Percentiles rank a stretch among this genome's conserved stretches.
These are phyloP conservation scores for Crithidia sp. DNA, from an alignment of 208 protist genomes.

Conservation along the genomic window DNA sequence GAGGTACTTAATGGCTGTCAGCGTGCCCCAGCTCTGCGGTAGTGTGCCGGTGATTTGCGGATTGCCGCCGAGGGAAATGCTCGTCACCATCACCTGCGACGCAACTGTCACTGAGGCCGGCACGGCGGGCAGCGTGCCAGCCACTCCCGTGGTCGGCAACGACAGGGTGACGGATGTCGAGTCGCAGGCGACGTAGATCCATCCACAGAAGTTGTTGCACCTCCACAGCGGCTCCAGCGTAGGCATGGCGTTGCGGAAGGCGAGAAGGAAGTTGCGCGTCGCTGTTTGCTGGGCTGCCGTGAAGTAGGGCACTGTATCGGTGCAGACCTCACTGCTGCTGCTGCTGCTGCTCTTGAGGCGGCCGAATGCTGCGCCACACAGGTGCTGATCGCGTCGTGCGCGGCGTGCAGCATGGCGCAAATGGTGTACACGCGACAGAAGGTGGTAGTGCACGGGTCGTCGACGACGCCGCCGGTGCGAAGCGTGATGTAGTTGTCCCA, in stretches of 20 bases:
- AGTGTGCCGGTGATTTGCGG: constrained; percentile 18
- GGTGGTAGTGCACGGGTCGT: constrained; percentile 37
- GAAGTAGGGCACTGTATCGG: constrained; percentile 10
- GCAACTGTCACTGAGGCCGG: constrained; percentile 22
- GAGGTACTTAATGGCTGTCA: constrained; percentile 9
- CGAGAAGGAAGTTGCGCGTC: constrained; percentile 12
- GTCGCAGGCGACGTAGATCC: constrained; percentile 12
- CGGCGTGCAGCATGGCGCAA: constrained; percentile 53
- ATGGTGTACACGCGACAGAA: constrained; percentile 64
- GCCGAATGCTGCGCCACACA: constrained; percentile 36
- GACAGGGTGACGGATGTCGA: constrained; percentile 1
- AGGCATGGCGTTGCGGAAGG: constrained; percentile 9
- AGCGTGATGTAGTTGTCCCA: constrained; percentile 66
- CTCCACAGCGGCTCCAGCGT: constrained; percentile 7
- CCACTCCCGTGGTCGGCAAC: constrained; percentile 12
- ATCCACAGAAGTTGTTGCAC: constrained; percentile 22
- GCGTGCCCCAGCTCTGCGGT: constrained; percentile 15
- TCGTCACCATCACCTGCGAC: constrained; percentile 52
- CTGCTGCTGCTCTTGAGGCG: constrained; percentile 6
- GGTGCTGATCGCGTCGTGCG: constrained; percentile 40
- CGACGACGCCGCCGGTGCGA: constrained; percentile 44
- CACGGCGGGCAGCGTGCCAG: constrained; percentile 37
- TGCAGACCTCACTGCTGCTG: constrained; percentile 1
- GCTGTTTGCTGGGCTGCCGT: constrained; percentile 8
- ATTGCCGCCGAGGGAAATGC: constrained; percentile 45